Conservation (phyloP, 2,329 filamentous ascomycete species). For the Curvularia lunata region DNA sequence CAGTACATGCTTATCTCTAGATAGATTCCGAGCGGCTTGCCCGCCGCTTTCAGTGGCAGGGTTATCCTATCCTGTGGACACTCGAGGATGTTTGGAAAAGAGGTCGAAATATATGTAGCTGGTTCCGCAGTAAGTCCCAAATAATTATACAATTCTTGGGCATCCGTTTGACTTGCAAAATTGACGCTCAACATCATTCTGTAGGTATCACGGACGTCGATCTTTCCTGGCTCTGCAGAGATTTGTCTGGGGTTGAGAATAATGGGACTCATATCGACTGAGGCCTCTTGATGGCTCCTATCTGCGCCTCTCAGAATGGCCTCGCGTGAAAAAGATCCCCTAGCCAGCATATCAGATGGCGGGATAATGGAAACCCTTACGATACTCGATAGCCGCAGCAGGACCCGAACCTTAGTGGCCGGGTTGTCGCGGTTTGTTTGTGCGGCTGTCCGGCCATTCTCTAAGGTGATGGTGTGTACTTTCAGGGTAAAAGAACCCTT, state of each 20-base stretch:
- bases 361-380: conserved; percentile 16
- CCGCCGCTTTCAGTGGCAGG: conserved; percentile 18
- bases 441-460: not conserved
- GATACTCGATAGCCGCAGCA: conserved; percentile 9
- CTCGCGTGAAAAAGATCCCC: conserved; percentile 1
- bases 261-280: conserved; percentile 21
- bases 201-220: conserved; percentile 7
- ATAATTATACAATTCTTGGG: conserved; percentile 32
- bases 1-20: conserved; percentile 35
- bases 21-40: conserved; percentile 25
- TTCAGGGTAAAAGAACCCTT: conserved; percentile 27
- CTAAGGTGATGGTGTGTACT: conserved; percentile 23
- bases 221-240: not conserved
- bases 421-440: not conserved
- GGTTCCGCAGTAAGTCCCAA: conserved; percentile 20
- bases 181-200: conserved; percentile 30
- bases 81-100: conserved; percentile 40
- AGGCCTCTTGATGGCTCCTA: conserved; percentile 1
- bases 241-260: conserved; percentile 28
- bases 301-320: conserved; percentile 14
- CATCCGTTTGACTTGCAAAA: conserved; percentile 26
- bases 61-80: conserved; percentile 19
- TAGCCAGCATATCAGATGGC: conserved; percentile 2
- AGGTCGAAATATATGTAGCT: conserved; percentile 28
- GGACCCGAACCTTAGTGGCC: conserved; percentile 8